Evolutionary conservation across 257 asterid species (phyloP), one percentile per base, ranked within the genome.

Genomic region (Scutellaria minor): DNA sequence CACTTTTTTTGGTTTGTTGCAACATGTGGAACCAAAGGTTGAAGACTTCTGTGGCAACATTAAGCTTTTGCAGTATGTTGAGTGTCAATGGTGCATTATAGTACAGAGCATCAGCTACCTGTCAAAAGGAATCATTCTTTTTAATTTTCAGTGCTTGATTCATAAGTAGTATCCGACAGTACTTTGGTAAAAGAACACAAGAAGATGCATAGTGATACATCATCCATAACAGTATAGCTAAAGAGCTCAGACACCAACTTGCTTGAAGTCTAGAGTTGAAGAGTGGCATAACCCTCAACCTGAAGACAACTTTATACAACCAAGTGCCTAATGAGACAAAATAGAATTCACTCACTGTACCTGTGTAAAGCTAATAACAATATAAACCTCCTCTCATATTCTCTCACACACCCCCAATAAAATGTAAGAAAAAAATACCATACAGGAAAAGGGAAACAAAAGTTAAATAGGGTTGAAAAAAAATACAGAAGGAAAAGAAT

Each of bases 11-110:
- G 40, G 93, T 92, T 80, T 95, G 95, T 61, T 88, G 95, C 81
- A 95, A 79, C 98, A 95, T 86, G 70, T 90, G 96, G 84, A 95
- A 95, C 99, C 99, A 95, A 67, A 92, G 98, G 85, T 76, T 87
- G 80, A 95, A 95, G 67, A 95, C 87, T 72, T 95, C 96, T 10
- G 98, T 83, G 65, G 96, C 95, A 66, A 90, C 87, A 75, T 89
- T 91, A 66, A 92, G 97, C 86, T 88, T 92, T 82, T 95, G 99
- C 75, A 95, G 80, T 77, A 92, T 85, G 82, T 44, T 83, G 74
- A 92, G 91, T 2, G 98, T 79, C 75, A 90, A 77, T 5, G 85
- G 71, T 39, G 99, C 83, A 82, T 95, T 95, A 58, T 95, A 95
- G 79, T 90, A 95, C 52, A 95, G 90, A 79, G 97, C 94, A 82